Conservation (phyloP, 2,329 filamentous ascomycete species). For the Ophiocordyceps polyrhachis-furcata region DNA sequence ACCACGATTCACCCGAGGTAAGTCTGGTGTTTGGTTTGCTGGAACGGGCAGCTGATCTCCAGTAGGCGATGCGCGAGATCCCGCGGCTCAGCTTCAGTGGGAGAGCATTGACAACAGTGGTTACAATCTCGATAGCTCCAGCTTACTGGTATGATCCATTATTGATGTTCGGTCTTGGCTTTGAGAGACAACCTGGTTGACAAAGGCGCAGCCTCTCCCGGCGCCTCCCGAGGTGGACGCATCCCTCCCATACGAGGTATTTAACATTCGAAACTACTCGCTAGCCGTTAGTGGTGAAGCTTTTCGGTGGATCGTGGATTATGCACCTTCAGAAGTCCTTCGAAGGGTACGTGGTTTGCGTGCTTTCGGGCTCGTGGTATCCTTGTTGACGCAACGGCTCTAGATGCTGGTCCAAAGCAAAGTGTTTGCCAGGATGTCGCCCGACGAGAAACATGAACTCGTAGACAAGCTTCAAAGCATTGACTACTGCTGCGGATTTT, state of each 20-base stretch:
- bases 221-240: constrained; percentile 54
- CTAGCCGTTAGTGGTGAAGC: constrained; percentile 83
- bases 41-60: constrained; percentile 2
- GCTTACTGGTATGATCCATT: constrained; percentile 38
- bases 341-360: constrained; percentile 34
- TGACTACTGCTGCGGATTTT: constrained; percentile 90
- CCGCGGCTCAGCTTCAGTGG: constrained; percentile 62
- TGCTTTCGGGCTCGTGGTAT: no score
- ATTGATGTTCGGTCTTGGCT: not conserved
- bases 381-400: not conserved
- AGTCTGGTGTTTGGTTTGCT: constrained; percentile 3
- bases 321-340: constrained; percentile 61
- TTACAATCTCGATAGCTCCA: constrained; percentile 61
- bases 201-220: constrained; percentile 40
- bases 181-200: not conserved
- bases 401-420: constrained; percentile 82
- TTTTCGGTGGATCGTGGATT: constrained; percentile 93
- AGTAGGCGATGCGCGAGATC: constrained; percentile 50
- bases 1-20: constrained; percentile 65
- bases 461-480: constrained; percentile 95
- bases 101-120: constrained; percentile 82
- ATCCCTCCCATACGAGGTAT: constrained; percentile 70
- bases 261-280: constrained; percentile 68
- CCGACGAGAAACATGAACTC: constrained; percentile 94
- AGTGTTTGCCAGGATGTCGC: constrained; percentile 96